Percentiles rank a stretch among this genome's conserved stretches.
Evolutionary conservation across 129 eudicot species (phyloP).

Genomic region (Solidago caesia): DNA sequence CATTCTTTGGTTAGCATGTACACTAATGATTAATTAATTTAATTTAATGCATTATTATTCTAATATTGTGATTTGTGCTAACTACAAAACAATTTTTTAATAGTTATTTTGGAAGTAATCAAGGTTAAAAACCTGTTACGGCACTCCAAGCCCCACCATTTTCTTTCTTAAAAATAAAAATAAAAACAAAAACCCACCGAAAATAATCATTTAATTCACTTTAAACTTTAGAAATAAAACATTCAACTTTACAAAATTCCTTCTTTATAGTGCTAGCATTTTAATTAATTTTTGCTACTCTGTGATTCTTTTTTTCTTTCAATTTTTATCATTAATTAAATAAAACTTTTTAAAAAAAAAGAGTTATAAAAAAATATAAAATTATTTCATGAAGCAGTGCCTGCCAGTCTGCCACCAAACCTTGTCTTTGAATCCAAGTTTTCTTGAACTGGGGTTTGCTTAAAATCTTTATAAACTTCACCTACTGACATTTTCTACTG

Average conservation of each 20-base stretch:
- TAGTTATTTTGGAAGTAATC: constrained; percentile 11
- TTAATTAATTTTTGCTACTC: constrained; percentile 8
- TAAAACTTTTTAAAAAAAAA: neutral
- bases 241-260: constrained; percentile 33
- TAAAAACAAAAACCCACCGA: constrained; percentile 24
- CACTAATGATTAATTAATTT: neutral
- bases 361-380: neutral
- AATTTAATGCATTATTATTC: constrained; percentile 6
- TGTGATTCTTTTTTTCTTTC: constrained; percentile 13
- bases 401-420: constrained; percentile 39
- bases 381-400: constrained; percentile 25
- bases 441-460: constrained; percentile 36
- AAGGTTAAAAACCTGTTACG: constrained; percentile 35
- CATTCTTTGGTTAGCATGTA: too few species aligned
- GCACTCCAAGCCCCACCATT: constrained; percentile 28
- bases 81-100: neutral
- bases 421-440: constrained; percentile 41
- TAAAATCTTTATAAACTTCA: constrained; percentile 32
- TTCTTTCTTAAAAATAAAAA: constrained; percentile 15
- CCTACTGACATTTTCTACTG: constrained; percentile 34
- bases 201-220: constrained; percentile 28
- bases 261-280: constrained; percentile 1
- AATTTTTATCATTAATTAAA: neutral
- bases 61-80: too few species aligned
- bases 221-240: constrained; percentile 25